Percentiles rank a stretch among this genome's conserved stretches.
These are phyloP conservation scores for Erigeron philadelphicus DNA, from an alignment of 140 eudicot species.

Conservation along the genomic window DNA sequence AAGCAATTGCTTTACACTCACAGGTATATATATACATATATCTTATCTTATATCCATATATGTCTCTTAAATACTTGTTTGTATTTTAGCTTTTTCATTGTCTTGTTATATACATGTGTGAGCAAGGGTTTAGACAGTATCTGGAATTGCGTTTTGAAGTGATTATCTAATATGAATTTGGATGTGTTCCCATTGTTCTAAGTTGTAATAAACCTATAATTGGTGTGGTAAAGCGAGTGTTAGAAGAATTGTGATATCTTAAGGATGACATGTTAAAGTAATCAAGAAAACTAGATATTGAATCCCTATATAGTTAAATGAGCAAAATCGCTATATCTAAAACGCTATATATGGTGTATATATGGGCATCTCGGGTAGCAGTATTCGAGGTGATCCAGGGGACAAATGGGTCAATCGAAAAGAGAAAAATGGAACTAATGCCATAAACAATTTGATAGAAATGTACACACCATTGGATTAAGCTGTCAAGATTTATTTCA, in stretches of 20 bases:
- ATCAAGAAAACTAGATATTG: neutral
- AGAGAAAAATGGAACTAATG: neutral
- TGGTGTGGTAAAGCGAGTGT: too few relatives aligned
- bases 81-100: slow-evolving; percentile 2
- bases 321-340: neutral
- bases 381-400: too few relatives aligned
- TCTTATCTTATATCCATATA: neutral
- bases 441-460: neutral
- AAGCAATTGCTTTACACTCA: slow-evolving; percentile 96
- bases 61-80: neutral
- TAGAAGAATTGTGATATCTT: neutral
- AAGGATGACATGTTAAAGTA: neutral
- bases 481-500: neutral
- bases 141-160: neutral
- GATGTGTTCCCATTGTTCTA: neutral
- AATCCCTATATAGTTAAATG: neutral
- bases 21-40: slow-evolving; percentile 47
- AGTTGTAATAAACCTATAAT: neutral
- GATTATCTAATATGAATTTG: neutral
- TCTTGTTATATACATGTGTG: neutral
- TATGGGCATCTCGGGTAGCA: too few relatives aligned
- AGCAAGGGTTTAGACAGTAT: neutral
- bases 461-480: neutral
- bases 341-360: neutral
- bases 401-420: neutral